Base-by-base conservation (phyloP, 805 yeast species). In the Sugiyamaella marilandica region DNA sequence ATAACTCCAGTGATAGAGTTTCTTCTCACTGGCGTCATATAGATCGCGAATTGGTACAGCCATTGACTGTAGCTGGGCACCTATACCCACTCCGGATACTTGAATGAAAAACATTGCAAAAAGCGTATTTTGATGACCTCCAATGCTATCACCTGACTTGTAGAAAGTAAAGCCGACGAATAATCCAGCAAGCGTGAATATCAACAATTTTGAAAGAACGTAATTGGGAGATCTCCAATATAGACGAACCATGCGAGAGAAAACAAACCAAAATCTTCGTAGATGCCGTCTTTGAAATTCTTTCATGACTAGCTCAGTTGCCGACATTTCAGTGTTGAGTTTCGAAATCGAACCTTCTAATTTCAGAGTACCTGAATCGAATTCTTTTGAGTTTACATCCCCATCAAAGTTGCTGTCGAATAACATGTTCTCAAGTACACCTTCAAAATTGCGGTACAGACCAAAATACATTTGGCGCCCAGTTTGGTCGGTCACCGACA, bases 111-210 rank as follows among this genome's bases (percentile, higher is more conserved):
- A 85, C 44, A 83, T 62, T 2, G 87, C 74, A 59, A 84, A 78
- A 87, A 84, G 81, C 72, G 84, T 91, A 68, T 86, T 86, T 67
- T 87, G 95, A 67, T 35, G 18, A 65, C 87, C 83, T 10, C 45
- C 29, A 19, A 29, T 21, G 35, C 19, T 34, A 47, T 37, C 11
- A 2, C 50, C 50, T 14, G 50, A 21, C 18, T 47, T 33, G 18
- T 47, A 47, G 19, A 36, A 47, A 10, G 50, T 47, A 13, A 47
- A 47, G 2, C 50, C 50, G 7, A 47, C 33, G 19, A 47, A 47
- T 19, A 47, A 35, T 18, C 50, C 50, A 47, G n/a, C 39, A 18
- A 47, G 16, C 18, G 39, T 32, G 13, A 47, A 18, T 10, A 19
- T 18, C 3, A 47, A n/a, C 10, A 14, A 10, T 35, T 47, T 47